Base-by-base conservation (phyloP, 2,329 filamentous ascomycete species). In the Stagonosporopsis vannaccii region DNA sequence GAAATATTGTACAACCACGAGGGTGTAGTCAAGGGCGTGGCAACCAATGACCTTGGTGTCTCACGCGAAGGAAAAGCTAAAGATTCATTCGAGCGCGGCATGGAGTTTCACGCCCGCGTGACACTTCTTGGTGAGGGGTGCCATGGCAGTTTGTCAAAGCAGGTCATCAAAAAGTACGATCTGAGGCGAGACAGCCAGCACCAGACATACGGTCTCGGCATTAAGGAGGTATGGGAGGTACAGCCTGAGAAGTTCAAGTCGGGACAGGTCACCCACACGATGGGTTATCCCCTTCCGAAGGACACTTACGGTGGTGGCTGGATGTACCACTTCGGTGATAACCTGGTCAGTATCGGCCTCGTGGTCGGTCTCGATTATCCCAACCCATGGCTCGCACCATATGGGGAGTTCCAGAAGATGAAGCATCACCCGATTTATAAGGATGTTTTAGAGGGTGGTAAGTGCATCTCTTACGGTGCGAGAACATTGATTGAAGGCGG, bases 321-420 rank as follows among this genome's bases (percentile, higher is more conserved):
- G 88, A 93, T 99, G 91, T 99, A 99, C 73, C 95, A 99, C 77
- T 99, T 98, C 77, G 95, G 93, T 33, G 94, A 99, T 68, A 99
- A 98, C 77, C 85, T 98, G 68, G 94, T 99, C 58, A 92, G 88
- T 65, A 83, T 99, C 52, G 95, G 95, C 22, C 82, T 98, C 17
- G 95, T 99, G 11, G 90, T 96, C 33, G 93, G 93, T 22, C 84
- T 99, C 50, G 95, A 99, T 81, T 99, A 99, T 76, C 84, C 91
- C 37, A 99, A 99, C 78, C 95, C 95, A 0, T 99, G 94, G 92
- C 79, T 98, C 51, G 95, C 93, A 3, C 95, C 95, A 0, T 99
- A 98, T 74, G 86, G 88, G 55, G 95, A 99, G 75, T 99, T 99
- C 77, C 95, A 99, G 77, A 97, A 96, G 82, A 89, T 99, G 82